phyloP scores from a whole-genome alignment of 768 basidiomycete genomes.

The Lanmaoa pseudosensibilis region DNA sequence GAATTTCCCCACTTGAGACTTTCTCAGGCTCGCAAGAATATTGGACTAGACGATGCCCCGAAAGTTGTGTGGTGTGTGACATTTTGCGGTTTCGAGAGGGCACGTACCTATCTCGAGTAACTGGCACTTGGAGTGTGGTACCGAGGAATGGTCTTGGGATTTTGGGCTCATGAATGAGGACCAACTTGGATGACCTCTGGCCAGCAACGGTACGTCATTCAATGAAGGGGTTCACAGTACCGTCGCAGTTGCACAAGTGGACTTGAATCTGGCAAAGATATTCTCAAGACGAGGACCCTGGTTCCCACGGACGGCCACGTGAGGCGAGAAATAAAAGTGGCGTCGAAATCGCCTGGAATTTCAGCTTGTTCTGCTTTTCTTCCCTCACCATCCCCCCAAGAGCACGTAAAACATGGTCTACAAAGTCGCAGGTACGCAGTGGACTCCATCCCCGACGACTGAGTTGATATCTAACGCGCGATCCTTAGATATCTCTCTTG shows the following conservation, averaged over 20 bases:
- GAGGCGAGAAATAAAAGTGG: constrained; percentile 33
- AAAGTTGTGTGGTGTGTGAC: constrained; percentile 7
- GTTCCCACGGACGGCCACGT: constrained; percentile 35
- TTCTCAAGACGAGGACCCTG: constrained; percentile 13
- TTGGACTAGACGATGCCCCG: constrained; percentile 42
- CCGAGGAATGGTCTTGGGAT: background rate
- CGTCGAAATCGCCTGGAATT: constrained; percentile 17
- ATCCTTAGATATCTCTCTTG: constrained; percentile 82
- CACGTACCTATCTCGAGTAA: constrained; percentile 57
- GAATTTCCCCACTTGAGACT: constrained; percentile 20
- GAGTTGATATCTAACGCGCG: constrained; percentile 1
- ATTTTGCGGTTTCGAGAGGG: background rate
- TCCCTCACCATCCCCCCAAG: constrained; percentile 24
- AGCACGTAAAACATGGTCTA: constrained; percentile 57
- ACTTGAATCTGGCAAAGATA: background rate
- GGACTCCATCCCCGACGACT: background rate
- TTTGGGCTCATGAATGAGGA: constrained; percentile 5
- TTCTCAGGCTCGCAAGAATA: constrained; percentile 55
- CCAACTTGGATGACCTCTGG: background rate
- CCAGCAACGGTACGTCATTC: background rate
- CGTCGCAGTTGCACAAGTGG: background rate
- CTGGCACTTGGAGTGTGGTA: constrained; percentile 42
- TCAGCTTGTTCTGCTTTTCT: constrained; percentile 22
- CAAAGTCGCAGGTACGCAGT: constrained; percentile 80
- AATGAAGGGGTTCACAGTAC: background rate